Conservation (phyloP, 2,329 filamentous ascomycete genomes). For the Fusarium cicatricum region DNA sequence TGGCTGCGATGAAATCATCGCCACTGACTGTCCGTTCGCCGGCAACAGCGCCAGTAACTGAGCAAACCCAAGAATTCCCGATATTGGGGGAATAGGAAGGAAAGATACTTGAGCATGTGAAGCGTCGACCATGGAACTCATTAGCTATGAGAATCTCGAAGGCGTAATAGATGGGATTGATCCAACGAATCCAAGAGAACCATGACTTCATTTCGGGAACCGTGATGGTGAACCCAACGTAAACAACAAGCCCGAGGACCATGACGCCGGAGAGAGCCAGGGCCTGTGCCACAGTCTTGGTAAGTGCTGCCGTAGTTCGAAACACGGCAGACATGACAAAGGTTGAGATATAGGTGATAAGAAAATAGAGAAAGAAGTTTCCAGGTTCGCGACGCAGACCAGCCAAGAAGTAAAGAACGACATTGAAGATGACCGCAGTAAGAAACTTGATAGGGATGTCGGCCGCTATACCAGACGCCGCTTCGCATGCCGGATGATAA, state of each 20-base stretch:
- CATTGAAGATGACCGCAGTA: conserved; percentile 59
- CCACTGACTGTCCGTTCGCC: conserved; percentile 65
- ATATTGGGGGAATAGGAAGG: conserved; percentile 55
- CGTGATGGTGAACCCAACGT: conserved; percentile 39
- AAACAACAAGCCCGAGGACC: conserved; percentile 61
- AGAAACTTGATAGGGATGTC: conserved; percentile 67
- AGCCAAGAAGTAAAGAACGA: conserved; percentile 66
- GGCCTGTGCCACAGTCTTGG: conserved; percentile 69
- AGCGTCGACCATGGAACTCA: conserved; percentile 69
- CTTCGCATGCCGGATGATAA: conserved; percentile 62
- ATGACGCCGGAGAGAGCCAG: conserved; percentile 62
- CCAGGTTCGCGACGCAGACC: conserved; percentile 65
- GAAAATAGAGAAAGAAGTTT: conserved; percentile 78
- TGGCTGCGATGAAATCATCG: conserved; percentile 65
- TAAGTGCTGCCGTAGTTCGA: conserved; percentile 75
- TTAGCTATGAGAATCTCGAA: conserved; percentile 79
- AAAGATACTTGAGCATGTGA: conserved; percentile 62
- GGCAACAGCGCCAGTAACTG: conserved; percentile 61
- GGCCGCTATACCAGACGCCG: conserved; percentile 60
- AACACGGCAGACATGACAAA: conserved; percentile 81
- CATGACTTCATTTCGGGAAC: conserved; percentile 63
- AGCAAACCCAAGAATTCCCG: conserved; percentile 61
- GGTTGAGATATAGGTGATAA: conserved; percentile 73
- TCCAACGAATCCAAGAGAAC: conserved; percentile 79
- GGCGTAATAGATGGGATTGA: conserved; percentile 77